A percentile compares a stretch with the other conserved stretches of the same genome.
Conservation (phyloP, 768 basidiomycete genomes). For the Phylloporus scabripes region DNA sequence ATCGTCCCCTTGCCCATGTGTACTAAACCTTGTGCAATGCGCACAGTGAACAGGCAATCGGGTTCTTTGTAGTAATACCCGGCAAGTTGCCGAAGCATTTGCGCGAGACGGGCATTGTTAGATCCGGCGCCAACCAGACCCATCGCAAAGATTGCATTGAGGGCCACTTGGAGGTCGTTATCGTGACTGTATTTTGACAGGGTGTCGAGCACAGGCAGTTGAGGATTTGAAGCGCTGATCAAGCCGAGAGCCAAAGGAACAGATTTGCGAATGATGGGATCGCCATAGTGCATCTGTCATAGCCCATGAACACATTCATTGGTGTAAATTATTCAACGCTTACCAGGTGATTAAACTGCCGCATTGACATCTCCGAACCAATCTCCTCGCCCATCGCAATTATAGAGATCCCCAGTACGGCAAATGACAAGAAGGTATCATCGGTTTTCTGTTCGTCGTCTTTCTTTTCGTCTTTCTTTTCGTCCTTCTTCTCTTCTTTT, state of each 20-base stretch:
- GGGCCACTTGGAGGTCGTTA: conserved; percentile 92
- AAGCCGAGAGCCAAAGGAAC: conserved; percentile 95
- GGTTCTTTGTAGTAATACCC: conserved; percentile 99
- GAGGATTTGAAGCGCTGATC: conserved; percentile 93
- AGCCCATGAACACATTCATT: conserved; percentile 11
- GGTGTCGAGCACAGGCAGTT: conserved; percentile 90
- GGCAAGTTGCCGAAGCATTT: conserved; percentile 95
- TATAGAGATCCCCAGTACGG: conserved; percentile 88
- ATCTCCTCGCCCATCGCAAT: conserved; percentile 99
- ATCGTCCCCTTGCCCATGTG: conserved; percentile 99
- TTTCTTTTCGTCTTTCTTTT: conserved; percentile 63
- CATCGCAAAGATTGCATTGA: conserved; percentile 98
- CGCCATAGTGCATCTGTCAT: conserved; percentile 96
- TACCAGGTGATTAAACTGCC: conserved; percentile 96
- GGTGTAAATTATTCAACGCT: conserved; percentile 21
- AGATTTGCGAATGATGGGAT: conserved; percentile 84
- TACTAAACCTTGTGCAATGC: conserved; percentile 93
- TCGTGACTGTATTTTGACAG: conserved; percentile 99
- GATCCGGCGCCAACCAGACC: conserved; percentile 96
- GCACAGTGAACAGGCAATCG: conserved; percentile 93
- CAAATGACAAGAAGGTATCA: conserved; percentile 86
- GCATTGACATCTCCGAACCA: conserved; percentile 94
- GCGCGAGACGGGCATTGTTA: conserved; percentile 96
- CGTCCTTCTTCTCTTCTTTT: conserved; percentile 42
- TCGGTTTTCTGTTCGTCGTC: conserved; percentile 50